Conservation (phyloP, 371 early-diverging fungal genomes). For the Synchytrium microbalum region DNA sequence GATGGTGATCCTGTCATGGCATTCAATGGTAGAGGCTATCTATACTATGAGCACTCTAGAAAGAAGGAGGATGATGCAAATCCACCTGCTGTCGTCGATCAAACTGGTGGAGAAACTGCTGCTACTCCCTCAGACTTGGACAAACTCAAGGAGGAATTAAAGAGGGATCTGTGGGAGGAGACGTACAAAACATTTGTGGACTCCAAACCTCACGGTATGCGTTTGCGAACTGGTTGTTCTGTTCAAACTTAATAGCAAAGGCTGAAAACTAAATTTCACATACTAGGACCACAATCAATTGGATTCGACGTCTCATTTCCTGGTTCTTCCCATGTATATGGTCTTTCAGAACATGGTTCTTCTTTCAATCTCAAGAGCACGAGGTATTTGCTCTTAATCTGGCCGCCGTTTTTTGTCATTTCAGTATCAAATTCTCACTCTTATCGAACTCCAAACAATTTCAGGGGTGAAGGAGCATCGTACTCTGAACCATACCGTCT, state of each 20-base stretch:
- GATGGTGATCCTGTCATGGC: slow-evolving; percentile 52
- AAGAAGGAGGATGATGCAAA: slow-evolving; percentile 45
- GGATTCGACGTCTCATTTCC: slow-evolving; percentile 89
- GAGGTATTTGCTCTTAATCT: slow-evolving; percentile 32
- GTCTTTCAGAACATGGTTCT: slow-evolving; percentile 91
- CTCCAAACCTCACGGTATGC: slow-evolving; percentile 76
- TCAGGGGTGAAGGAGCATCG: slow-evolving; percentile 56
- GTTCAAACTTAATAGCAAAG: slow-evolving; percentile 8
- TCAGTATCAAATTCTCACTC: not conserved
- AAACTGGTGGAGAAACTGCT: slow-evolving; percentile 20
- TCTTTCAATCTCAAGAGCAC: slow-evolving; percentile 77
- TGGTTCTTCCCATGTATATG: slow-evolving; percentile 80
- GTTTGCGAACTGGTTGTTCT: not conserved
- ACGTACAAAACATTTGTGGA: slow-evolving; percentile 79
- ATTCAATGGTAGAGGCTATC: slow-evolving; percentile 75
- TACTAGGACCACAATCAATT: slow-evolving; percentile 77
- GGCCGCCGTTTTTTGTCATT: too few relatives aligned
- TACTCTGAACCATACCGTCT: slow-evolving; percentile 93
- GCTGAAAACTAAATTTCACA: not conserved
- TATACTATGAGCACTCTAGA: slow-evolving; percentile 78
- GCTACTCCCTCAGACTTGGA: slow-evolving; percentile 20
- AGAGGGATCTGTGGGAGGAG: slow-evolving; percentile 81
- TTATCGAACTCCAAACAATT: slow-evolving; percentile 6
- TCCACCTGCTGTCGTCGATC: slow-evolving; percentile 29
- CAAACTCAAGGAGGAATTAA: slow-evolving; percentile 27